Base-by-base conservation (phyloP, 495 filamentous ascomycete genomes). In the Penicillium mononematosum region DNA sequence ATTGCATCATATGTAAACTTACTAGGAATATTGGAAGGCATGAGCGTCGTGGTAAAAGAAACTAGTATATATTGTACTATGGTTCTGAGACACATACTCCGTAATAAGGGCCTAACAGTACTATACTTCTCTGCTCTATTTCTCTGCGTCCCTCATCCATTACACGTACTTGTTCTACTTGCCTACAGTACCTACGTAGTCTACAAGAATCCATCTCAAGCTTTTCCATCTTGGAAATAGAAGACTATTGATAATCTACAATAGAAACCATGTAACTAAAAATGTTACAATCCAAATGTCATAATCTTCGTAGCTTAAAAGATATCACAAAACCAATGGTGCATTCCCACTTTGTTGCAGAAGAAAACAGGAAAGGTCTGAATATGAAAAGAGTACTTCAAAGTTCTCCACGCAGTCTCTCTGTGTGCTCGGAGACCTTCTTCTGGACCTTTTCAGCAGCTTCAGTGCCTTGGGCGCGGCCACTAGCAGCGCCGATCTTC, bases 401-500 rank as follows among this genome's bases (percentile, higher is more conserved):
- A 59, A 78, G 61, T 56, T 78, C 75, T 19, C 54, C 54, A 19
- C 70, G 70, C 14, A 73, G 25, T 34, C 65, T 62, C 49, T 70
- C 52, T 1, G 67, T 58, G 9, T 67, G 53, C 45, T 75, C 66
- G 5, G 61, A 48, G 22, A 58, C 66, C 66, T 75, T 76, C 42
- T 71, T 60, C 51, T 69, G 70, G 24, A 62, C 65, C 50, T 75
- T 74, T 50, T 78, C 78, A 17, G 79, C 79, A n/a, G 73, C 79
- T 44, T 80, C 76, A 60, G 79, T 70, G 31, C 79, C 78, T 53
- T 81, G 70, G 55, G 85, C 80, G 41, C 81, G 79, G n/a, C 87
- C 88, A 44, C 75, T 82, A 20, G 85, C 81, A 25, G 86, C 78
- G 2, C 88, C 85, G 14, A 83, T 70, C 64, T 78, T 81, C 36